phyloP scores from a whole-genome alignment of 371 early-diverging fungal genomes.

The Cokeromyces recurvatus region DNA sequence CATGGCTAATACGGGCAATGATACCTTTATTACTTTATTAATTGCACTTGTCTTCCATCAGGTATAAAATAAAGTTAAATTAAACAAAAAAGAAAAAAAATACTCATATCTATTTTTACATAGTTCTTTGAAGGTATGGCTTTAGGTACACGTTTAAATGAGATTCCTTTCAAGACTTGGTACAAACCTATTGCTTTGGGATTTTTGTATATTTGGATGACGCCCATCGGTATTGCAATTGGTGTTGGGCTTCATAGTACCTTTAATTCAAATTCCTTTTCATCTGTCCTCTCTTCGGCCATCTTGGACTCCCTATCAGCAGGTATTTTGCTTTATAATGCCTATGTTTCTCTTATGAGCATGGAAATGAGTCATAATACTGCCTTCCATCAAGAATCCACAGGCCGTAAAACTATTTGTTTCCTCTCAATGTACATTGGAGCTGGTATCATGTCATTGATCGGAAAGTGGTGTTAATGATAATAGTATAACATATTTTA shows the following conservation, averaged over 20 bases:
- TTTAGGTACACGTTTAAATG: conserved; percentile 70
- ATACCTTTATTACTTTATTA: conserved; percentile 64
- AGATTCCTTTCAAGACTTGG: conserved; percentile 51
- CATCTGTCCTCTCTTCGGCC: conserved; percentile 64
- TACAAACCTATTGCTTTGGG: conserved; percentile 40
- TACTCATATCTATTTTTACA: no score
- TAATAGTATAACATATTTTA: not conserved
- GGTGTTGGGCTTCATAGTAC: conserved; percentile 64
- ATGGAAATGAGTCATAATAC: conserved; percentile 61
- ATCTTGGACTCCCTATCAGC: conserved; percentile 73
- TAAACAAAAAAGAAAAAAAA: not conserved
- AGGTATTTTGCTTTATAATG: conserved; percentile 78
- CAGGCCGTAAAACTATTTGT: conserved; percentile 34
- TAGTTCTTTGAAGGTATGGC: conserved; percentile 83
- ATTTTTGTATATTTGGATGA: conserved; percentile 46
- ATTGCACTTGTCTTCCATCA: conserved; percentile 89
- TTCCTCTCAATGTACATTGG: conserved; percentile 59
- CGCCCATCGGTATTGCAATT: conserved; percentile 76
- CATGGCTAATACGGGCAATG: conserved; percentile 63
- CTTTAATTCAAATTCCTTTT: conserved; percentile 50
- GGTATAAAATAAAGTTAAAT: conserved; percentile 20
- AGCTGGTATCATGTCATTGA: conserved; percentile 63
- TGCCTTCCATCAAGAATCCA: conserved; percentile 41
- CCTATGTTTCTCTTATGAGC: conserved; percentile 69
- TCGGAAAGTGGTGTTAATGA: conserved; percentile 64